Conservation (phyloP, 257 asterid genomes). For the Ocimum tenuiflorum region DNA sequence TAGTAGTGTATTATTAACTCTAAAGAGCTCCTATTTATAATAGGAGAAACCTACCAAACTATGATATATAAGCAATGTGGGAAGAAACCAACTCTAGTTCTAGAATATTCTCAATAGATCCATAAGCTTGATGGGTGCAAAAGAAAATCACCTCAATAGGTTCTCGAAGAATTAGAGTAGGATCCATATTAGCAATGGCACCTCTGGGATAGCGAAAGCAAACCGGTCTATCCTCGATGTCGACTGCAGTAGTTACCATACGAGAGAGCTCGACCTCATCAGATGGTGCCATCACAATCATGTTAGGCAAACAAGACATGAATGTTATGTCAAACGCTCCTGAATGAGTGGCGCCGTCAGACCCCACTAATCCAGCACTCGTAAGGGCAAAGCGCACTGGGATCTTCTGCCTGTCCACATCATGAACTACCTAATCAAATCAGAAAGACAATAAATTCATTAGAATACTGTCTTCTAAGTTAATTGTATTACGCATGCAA, state of each 20-base stretch:
- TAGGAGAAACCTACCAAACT: no score
- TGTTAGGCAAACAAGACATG: constrained; percentile 91
- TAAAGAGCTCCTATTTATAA: no score
- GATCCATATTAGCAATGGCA: constrained; percentile 36
- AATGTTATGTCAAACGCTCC: constrained; percentile 79
- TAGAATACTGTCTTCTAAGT: neutral
- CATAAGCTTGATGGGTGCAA: neutral
- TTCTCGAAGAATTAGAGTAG: constrained; percentile 26
- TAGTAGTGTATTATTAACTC: no score
- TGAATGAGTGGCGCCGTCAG: constrained; percentile 67
- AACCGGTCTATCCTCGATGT: constrained; percentile 60
- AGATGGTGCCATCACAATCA: constrained; percentile 93
- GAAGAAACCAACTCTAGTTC: no score
- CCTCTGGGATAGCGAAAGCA: constrained; percentile 89
- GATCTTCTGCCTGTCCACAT: constrained; percentile 78
- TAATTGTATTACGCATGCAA: neutral
- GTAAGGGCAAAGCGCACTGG: constrained; percentile 74
- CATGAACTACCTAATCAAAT: constrained; percentile 64
- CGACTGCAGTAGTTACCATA: constrained; percentile 72
- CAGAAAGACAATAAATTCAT: constrained; percentile 1
- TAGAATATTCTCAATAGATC: no score
- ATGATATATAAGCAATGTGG: no score
- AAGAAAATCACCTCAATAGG: constrained; percentile 54
- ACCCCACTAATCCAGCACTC: constrained; percentile 77
- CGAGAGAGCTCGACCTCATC: constrained; percentile 75